Conservation (phyloP, 164 flowering plant species). For the Aristolochia contorta region DNA sequence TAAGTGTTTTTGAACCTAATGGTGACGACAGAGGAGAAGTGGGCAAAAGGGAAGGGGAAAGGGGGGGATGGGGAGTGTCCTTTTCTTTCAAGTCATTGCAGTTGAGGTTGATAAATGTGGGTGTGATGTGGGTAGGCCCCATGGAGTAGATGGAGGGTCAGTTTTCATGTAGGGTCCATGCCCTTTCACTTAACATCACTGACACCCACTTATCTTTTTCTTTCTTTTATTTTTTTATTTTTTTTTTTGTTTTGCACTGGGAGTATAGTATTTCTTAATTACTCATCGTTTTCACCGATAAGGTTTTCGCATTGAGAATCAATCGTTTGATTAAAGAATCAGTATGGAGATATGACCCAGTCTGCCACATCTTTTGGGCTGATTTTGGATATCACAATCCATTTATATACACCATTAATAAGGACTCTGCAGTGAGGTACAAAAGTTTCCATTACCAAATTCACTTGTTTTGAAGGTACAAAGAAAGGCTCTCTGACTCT, state of each 20-base stretch:
- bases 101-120: conserved; percentile 23
- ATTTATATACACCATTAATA: too few relatives aligned
- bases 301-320: too few relatives aligned
- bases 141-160: neutral
- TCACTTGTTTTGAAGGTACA: too few relatives aligned
- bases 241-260: neutral
- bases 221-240: neutral
- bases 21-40: neutral
- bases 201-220: neutral
- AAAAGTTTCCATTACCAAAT: too few relatives aligned
- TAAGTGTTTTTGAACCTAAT: too few relatives aligned
- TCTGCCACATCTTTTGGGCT: too few relatives aligned
- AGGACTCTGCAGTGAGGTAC: too few relatives aligned
- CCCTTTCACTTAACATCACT: neutral
- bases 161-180: neutral
- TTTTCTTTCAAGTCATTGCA: conserved; percentile 38
- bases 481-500: too few relatives aligned
- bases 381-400: too few relatives aligned
- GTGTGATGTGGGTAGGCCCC: neutral
- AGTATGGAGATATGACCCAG: too few relatives aligned
- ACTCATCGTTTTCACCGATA: too few relatives aligned
- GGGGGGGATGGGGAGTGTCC: neutral
- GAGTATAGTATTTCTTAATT: neutral
- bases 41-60: neutral
- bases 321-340: too few relatives aligned